Percentiles rank a stretch among this genome's conserved stretches.
Conservation (phyloP, 495 filamentous ascomycete species). For the Podospora sp. region DNA sequence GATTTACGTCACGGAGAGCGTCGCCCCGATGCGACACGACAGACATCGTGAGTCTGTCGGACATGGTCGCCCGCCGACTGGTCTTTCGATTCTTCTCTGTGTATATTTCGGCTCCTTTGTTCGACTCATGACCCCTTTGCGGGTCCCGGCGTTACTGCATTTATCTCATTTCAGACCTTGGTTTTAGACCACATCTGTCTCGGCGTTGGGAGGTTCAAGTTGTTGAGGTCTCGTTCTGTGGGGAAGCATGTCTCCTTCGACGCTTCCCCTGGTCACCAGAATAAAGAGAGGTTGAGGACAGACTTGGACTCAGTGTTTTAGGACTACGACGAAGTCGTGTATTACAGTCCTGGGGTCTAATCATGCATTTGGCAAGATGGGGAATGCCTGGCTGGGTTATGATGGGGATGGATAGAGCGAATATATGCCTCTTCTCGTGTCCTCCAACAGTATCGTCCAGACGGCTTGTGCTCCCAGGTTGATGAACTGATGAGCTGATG, state of each 20-base stretch:
- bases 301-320: neutral
- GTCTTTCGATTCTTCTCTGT: constrained; percentile 4
- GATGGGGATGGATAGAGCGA: neutral
- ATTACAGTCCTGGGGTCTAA: neutral
- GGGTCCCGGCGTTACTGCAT: constrained; percentile 15
- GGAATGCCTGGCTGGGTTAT: neutral
- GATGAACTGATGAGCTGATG: neutral
- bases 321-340: neutral
- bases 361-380: neutral
- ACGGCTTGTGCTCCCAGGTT: no score
- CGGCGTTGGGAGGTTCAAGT: neutral
- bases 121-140: constrained; percentile 2
- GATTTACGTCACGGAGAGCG: neutral
- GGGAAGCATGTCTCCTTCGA: neutral
- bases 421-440: neutral
- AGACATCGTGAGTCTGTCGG: neutral
- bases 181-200: constrained; percentile 13
- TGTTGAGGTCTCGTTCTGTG: neutral
- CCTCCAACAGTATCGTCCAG: neutral
- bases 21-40: neutral
- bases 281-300: neutral
- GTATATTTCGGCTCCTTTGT: constrained; percentile 12
- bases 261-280: neutral
- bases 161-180: constrained; percentile 1
- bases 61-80: neutral